Evolutionary conservation across 768 basidiomycete genomes (phyloP).

Genomic region (Mycena indigotica): DNA sequence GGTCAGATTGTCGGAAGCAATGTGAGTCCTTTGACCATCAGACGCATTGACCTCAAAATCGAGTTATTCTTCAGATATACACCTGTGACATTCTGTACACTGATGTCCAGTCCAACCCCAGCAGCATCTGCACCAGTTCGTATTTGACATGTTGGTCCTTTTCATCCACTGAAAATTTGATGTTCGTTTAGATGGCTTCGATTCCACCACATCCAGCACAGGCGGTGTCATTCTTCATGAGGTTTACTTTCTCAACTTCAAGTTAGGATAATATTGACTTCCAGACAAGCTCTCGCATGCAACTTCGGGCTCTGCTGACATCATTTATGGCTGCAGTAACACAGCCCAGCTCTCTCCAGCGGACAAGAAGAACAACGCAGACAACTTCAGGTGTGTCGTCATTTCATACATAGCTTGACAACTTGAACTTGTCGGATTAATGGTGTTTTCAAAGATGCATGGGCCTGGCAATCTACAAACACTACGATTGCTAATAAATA

Average conservation of each 20-base stretch:
- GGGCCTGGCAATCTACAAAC: slow-evolving; percentile 15
- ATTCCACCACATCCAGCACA: slow-evolving; percentile 8
- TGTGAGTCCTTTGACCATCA: no score
- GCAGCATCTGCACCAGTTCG: slow-evolving; percentile 1
- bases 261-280: no score
- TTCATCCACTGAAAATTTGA: no score
- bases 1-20: slow-evolving; percentile 14
- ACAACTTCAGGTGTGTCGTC: slow-evolving; percentile 16
- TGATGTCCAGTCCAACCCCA: neutral
- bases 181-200: slow-evolving; percentile 8
- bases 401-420: no score
- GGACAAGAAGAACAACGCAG: slow-evolving; percentile 16
- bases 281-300: slow-evolving; percentile 19
- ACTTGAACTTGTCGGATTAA: no score
- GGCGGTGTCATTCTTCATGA: slow-evolving; percentile 18
- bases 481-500: slow-evolving; percentile 6
- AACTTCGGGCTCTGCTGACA: slow-evolving; percentile 7
- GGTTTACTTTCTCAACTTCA: no score
- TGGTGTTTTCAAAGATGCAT: no score
- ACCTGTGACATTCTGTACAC: slow-evolving; percentile 12
- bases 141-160: no score
- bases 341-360: neutral
- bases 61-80: slow-evolving; percentile 15
- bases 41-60: no score
- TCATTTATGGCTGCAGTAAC: slow-evolving; percentile 13